Conservation (phyloP, 1,284 basidiomycete genomes). For the Ceratobasidium sp. region DNA sequence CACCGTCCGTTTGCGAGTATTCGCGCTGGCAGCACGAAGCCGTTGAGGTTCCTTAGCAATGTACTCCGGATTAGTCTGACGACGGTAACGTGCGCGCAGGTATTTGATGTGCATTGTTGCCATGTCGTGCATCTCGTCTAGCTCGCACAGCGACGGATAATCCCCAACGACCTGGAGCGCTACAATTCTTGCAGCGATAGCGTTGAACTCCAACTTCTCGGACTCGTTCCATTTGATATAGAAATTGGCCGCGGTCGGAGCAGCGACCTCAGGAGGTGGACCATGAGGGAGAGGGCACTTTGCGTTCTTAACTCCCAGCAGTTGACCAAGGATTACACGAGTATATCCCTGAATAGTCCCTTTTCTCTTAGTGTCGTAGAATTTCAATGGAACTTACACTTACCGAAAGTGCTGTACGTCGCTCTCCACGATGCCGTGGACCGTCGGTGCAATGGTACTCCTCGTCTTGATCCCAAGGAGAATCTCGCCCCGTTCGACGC, state of each 20-base stretch:
- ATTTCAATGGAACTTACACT: not conserved
- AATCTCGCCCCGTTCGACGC: not conserved
- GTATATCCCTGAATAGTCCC: not conserved
- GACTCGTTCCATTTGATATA: constrained; percentile 14
- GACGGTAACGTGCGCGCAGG: not conserved
- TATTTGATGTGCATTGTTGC: not conserved
- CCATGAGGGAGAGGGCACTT: not conserved
- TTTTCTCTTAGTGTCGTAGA: too few species aligned
- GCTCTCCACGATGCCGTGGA: not conserved
- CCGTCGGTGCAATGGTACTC: not conserved
- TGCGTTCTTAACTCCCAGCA: not conserved
- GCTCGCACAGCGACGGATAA: not conserved
- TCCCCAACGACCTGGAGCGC: not conserved
- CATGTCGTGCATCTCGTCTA: not conserved
- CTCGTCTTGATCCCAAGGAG: constrained; percentile 1
- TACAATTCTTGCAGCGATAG: not conserved
- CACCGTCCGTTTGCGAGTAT: constrained; percentile 3
- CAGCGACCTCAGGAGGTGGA: not conserved
- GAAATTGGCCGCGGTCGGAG: not conserved
- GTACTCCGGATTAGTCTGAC: not conserved
- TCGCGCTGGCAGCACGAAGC: not conserved
- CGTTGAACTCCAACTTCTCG: not conserved
- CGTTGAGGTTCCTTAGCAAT: not conserved
- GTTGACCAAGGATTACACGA: not conserved
- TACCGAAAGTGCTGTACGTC: not conserved